phyloP scores from a whole-genome alignment of 257 asterid species.

The Solanum pimpinellifolium region DNA sequence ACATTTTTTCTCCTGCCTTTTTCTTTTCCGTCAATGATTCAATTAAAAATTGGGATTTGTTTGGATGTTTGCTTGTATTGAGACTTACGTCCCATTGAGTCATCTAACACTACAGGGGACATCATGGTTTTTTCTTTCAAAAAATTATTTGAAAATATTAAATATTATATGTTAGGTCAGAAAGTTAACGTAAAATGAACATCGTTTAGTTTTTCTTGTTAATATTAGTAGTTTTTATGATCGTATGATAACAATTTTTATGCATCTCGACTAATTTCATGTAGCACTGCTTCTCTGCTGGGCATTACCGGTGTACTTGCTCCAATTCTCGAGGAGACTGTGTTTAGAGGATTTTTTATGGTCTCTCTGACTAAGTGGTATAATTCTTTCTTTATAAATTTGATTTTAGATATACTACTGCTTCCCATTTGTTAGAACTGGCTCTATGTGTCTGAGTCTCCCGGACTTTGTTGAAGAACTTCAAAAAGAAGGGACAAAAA shows the following conservation, averaged over 20 bases:
- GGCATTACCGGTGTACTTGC: constrained; percentile 95
- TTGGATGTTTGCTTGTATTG: neutral
- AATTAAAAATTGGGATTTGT: neutral
- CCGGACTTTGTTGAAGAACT: neutral
- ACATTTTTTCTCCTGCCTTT: no score
- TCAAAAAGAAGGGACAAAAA: neutral
- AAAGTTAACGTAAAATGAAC: neutral
- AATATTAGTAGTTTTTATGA: no score
- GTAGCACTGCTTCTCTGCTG: constrained; percentile 83
- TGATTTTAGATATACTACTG: neutral
- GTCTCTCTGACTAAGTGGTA: constrained; percentile 98
- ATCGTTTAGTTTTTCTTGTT: no score
- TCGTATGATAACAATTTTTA: no score
- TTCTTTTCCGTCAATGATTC: neutral
- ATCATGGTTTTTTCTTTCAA: neutral
- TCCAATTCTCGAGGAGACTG: constrained; percentile 92
- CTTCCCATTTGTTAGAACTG: neutral
- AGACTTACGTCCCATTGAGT: neutral
- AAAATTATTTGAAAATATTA: neutral
- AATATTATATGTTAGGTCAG: neutral
- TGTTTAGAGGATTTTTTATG: constrained; percentile 93
- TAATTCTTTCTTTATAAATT: neutral
- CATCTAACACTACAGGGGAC: neutral
- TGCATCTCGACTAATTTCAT: neutral
- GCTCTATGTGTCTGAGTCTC: neutral